phyloP scores from a whole-genome alignment of 768 basidiomycete genomes.

The Cystofilobasidium ferigula region DNA sequence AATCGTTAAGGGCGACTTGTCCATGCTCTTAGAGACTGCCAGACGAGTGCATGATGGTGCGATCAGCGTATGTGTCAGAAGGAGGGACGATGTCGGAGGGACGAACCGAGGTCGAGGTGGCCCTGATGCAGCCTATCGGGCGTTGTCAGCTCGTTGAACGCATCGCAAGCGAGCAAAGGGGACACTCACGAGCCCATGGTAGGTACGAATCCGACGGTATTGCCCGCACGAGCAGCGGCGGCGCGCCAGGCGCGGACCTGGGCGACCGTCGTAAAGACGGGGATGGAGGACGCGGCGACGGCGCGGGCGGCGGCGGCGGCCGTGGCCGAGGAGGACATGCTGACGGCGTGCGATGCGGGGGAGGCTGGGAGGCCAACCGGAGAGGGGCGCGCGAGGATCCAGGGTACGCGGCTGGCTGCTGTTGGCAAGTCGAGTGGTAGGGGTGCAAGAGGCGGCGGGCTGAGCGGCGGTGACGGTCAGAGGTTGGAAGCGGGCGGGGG shows the following conservation, averaged over 20 bases:
- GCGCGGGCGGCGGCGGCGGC: slow-evolving; percentile 3
- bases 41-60: neutral
- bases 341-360: too few species aligned
- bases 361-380: too few species aligned
- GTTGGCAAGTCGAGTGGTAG: too few species aligned
- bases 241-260: slow-evolving; percentile 53
- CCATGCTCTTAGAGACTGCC: slow-evolving; percentile 66
- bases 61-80: neutral
- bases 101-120: slow-evolving; percentile 75
- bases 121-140: slow-evolving; percentile 65
- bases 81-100: neutral
- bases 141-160: neutral
- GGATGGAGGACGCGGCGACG: slow-evolving; percentile 26
- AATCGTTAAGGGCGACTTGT: slow-evolving; percentile 71
- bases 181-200: slow-evolving; percentile 42
- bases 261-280: slow-evolving; percentile 34
- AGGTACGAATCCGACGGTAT: slow-evolving; percentile 82
- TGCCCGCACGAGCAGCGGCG: slow-evolving; percentile 48
- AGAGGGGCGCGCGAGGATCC: too few species aligned
- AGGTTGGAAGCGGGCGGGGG: too few species aligned
- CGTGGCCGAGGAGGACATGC: too few species aligned
- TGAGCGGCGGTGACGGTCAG: too few species aligned
- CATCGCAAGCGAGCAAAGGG: neutral
- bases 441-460: too few species aligned
- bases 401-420: too few species aligned